A percentile compares a stretch with the other conserved stretches of the same genome.
These are phyloP conservation scores for Diaporthe aspalathi DNA, from an alignment of 2,329 filamentous ascomycete genomes.

Conservation along the genomic window DNA sequence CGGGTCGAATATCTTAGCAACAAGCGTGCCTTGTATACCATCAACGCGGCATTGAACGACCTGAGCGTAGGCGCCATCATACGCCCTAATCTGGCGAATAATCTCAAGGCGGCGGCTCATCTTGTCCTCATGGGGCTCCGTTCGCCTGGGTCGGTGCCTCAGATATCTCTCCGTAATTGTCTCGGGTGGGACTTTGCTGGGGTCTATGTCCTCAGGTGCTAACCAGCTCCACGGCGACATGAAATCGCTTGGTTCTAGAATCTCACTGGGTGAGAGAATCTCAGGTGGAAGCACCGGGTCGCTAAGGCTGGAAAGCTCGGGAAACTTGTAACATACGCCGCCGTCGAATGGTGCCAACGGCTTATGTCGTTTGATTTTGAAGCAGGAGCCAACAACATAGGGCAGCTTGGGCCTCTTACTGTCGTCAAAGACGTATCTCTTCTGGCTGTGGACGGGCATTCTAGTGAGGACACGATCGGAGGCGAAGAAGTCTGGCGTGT, in stretches of 20 bases:
- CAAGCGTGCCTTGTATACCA: not conserved
- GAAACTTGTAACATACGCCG: not conserved
- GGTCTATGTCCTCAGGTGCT: not conserved
- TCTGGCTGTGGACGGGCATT: not conserved
- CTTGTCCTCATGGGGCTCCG: not conserved
- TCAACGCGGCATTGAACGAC: not conserved
- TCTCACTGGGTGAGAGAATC: not conserved
- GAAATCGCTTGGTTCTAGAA: not conserved
- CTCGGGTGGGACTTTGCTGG: not conserved
- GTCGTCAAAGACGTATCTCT: constrained; percentile 4
- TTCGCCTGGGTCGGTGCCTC: not conserved
- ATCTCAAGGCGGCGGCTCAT: not conserved
- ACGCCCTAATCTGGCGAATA: not conserved
- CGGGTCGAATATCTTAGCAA: constrained; percentile 1
- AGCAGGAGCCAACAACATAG: not conserved
- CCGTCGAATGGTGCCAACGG: constrained; percentile 1
- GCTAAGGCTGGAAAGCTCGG: not conserved
- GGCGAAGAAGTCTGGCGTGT: not conserved
- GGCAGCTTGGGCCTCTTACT: not conserved
- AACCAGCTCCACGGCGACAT: not conserved
- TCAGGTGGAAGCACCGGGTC: not conserved
- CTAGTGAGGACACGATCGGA: not conserved
- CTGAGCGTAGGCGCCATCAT: not conserved
- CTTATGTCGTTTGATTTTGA: not conserved
- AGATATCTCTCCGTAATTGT: not conserved